Evolutionary conservation across 257 asterid genomes (phyloP).

Genomic region (Capsicum pubescens): DNA sequence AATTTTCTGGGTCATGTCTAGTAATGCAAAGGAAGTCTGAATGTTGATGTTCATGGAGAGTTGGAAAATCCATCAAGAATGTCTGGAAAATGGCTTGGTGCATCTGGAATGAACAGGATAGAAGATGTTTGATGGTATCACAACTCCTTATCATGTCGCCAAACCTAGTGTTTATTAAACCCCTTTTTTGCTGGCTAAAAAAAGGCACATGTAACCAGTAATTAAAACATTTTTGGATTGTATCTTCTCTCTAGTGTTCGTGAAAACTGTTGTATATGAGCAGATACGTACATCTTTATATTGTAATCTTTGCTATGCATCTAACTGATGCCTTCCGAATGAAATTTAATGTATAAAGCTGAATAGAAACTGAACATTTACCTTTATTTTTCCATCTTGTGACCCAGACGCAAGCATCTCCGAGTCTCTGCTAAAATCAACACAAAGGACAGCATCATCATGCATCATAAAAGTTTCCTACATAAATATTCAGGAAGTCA

Average conservation of each 20-base stretch:
- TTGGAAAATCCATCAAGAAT: not conserved
- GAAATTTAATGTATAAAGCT: not conserved
- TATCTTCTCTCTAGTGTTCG: not conserved
- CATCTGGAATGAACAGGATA: not conserved
- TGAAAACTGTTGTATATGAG: not conserved
- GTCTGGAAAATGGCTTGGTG: not conserved
- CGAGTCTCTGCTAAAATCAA: slow-evolving; percentile 97
- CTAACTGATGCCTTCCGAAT: not conserved
- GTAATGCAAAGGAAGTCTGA: not conserved
- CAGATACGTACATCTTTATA: not conserved
- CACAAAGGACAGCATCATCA: slow-evolving; percentile 90
- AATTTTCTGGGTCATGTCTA: not conserved
- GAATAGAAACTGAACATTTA: slow-evolving; percentile 29
- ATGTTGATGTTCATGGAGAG: not conserved
- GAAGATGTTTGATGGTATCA: not conserved
- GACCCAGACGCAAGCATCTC: slow-evolving; percentile 98
- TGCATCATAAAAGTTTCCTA: slow-evolving; percentile 99
- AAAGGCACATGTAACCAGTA: not conserved
- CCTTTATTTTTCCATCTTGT: slow-evolving; percentile 98
- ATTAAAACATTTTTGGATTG: not conserved
- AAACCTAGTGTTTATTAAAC: not conserved
- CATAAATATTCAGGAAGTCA: slow-evolving; percentile 39
- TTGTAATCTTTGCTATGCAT: not conserved
- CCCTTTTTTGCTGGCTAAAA: not conserved
- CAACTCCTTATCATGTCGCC: not conserved